phyloP scores from a whole-genome alignment of 306 rosid genomes.

The Cucurbita moschata region DNA sequence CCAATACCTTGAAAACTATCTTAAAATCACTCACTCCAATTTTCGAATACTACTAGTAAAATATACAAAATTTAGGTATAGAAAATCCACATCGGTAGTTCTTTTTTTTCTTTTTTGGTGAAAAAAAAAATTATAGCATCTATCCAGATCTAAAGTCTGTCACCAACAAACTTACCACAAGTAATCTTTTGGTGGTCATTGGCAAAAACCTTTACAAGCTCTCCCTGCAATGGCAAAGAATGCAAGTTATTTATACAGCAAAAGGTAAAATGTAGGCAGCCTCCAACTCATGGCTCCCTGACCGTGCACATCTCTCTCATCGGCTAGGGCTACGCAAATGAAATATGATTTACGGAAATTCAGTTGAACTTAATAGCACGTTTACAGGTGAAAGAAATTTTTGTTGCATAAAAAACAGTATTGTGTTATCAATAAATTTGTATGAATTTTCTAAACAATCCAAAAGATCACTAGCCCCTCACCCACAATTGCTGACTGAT shows the following conservation, averaged over 20 bases:
- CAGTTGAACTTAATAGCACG: background rate
- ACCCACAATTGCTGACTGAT: background rate
- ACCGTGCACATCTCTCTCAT: background rate
- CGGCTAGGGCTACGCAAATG: background rate
- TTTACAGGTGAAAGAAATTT: background rate
- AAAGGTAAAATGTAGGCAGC: background rate
- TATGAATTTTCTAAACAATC: background rate
- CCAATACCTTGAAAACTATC: background rate
- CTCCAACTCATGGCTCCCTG: background rate
- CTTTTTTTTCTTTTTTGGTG: background rate
- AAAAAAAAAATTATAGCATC: background rate
- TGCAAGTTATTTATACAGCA: background rate
- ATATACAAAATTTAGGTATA: background rate
- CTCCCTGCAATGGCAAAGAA: conserved; percentile 57
- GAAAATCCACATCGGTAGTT: background rate
- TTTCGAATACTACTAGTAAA: background rate
- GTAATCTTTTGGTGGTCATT: conserved; percentile 57
- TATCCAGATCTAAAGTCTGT: background rate
- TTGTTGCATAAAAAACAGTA: background rate
- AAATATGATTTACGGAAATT: background rate
- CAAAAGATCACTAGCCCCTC: background rate
- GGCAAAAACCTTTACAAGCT: conserved; percentile 78
- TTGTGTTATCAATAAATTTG: background rate
- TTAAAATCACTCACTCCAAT: background rate
- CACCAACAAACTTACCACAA: conserved; percentile 52